Evolutionary conservation across 2,329 filamentous ascomycete genomes (phyloP), one percentile per base, ranked within the genome.

Genomic region (Colletotrichum sp.): DNA sequence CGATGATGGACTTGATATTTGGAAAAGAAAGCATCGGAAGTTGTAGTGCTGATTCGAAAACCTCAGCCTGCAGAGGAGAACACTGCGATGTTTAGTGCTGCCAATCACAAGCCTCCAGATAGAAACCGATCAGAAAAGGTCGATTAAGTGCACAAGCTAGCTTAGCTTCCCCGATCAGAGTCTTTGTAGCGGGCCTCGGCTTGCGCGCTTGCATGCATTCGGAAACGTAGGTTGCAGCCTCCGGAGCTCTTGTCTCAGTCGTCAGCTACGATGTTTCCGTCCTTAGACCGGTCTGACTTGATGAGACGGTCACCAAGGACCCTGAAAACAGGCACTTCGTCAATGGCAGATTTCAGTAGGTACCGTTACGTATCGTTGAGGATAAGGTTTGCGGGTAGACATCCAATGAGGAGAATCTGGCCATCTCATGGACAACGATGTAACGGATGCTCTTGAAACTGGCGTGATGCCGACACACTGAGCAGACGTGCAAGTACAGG

Each of bases 221-320:
- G 68, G 52, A 62, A 55, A 61, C 61, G 48, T 34, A 38, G 9
- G 18, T 28, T 36, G 34, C 36, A 32, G 52, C 67, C 30, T 66
- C 60, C 66, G 68, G 68, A 52, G 48, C 26, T 52, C n/a, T 28
- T 60, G 61, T 71, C 52, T 48, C 69, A 75, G 72, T 71, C 55
- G 24, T 55, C 21, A 58, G n/a, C 36, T 65, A n/a, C 52, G 61
- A 55, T 61, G 36, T 71, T 75, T 55, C 61, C 61, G 61, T 71
- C 16, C 36, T 52, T 52, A 24, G 34, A 24, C 16, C 26, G 56
- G 69, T n/a, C 28, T 28, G 30, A 18, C 56, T 69, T 32, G 66
- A 61, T n/a, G n/a, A 48, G 28, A 43, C 26, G n/a, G 18, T 24
- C 38, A 34, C 21, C 71, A 58, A 61, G 43, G 66, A 62, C n/a